Evolutionary conservation across 2,329 filamentous ascomycete genomes (phyloP).

Genomic region (Pyrenophora graminea): DNA sequence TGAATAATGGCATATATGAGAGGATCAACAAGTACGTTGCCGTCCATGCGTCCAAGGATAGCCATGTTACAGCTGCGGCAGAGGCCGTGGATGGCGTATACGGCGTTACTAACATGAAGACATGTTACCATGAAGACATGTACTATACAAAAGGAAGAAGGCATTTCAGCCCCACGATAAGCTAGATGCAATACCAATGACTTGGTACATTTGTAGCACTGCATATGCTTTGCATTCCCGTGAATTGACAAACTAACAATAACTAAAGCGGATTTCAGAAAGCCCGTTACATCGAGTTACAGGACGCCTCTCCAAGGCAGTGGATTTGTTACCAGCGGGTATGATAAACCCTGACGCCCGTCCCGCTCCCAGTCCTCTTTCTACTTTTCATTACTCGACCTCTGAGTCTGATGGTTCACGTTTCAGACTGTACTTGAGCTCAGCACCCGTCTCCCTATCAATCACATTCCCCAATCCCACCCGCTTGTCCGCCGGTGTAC

Average conservation of each 20-base stretch:
- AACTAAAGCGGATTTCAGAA: not conserved
- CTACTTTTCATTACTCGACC: too few relatives aligned
- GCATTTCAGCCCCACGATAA: conserved; percentile 9
- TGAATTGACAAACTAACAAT: not conserved
- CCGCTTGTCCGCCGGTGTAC: too few relatives aligned
- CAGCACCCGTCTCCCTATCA: too few relatives aligned
- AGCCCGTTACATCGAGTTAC: too few relatives aligned
- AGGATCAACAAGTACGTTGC: conserved; percentile 94
- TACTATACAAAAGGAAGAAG: conserved; percentile 20
- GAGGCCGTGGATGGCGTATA: conserved; percentile 59
- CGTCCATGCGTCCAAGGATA: conserved; percentile 79
- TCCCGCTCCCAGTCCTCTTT: too few relatives aligned
- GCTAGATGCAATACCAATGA: conserved; percentile 24
- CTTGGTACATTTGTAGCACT: not conserved
- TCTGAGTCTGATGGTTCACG: too few relatives aligned
- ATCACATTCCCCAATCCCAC: too few relatives aligned
- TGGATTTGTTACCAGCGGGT: too few relatives aligned
- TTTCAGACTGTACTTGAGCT: too few relatives aligned
- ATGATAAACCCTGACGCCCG: too few relatives aligned
- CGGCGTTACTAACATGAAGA: conserved; percentile 27
- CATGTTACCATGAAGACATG: conserved; percentile 27
- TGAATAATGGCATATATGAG: conserved; percentile 65
- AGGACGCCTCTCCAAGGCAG: too few relatives aligned
- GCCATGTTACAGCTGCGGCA: conserved; percentile 63
- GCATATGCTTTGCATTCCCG: not conserved